Percentiles rank a stretch among this genome's conserved stretches.
These are phyloP conservation scores for Podosphaera xanthii DNA, from an alignment of 2,329 filamentous ascomycete genomes.

Conservation along the genomic window DNA sequence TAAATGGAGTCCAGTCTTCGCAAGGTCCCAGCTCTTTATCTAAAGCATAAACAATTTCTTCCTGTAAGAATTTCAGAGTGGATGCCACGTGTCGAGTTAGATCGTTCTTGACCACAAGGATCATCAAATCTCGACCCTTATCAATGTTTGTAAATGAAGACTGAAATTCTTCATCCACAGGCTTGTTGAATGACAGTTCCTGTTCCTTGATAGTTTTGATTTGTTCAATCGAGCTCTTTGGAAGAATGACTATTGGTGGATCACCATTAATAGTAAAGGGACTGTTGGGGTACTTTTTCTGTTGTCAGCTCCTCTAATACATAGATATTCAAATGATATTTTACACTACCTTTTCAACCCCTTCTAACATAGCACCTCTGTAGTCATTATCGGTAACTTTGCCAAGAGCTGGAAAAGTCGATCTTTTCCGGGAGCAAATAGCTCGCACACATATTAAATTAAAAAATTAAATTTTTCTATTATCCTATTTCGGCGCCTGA, in stretches of 20 bases:
- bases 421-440: not conserved
- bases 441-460: too few relatives aligned
- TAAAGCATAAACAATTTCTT: not conserved
- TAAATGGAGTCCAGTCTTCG: constrained; percentile 1
- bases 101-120: not conserved
- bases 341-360: not conserved
- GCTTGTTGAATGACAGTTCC: not conserved
- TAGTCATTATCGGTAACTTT: not conserved
- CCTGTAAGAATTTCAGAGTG: not conserved
- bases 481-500: too few relatives aligned
- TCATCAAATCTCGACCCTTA: not conserved
- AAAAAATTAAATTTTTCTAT: too few relatives aligned
- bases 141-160: not conserved
- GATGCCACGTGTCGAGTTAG: not conserved
- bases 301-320: not conserved
- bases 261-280: not conserved
- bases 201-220: not conserved
- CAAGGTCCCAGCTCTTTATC: not conserved
- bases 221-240: constrained; percentile 1
- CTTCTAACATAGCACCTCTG: not conserved
- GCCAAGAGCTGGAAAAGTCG: not conserved
- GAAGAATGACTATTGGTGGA: not conserved
- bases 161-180: not conserved
- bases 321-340: too few relatives aligned
- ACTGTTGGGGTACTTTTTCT: not conserved